Evolutionary conservation across 2,329 filamentous ascomycete genomes (phyloP).

Genomic region (Fusarium chaquense): DNA sequence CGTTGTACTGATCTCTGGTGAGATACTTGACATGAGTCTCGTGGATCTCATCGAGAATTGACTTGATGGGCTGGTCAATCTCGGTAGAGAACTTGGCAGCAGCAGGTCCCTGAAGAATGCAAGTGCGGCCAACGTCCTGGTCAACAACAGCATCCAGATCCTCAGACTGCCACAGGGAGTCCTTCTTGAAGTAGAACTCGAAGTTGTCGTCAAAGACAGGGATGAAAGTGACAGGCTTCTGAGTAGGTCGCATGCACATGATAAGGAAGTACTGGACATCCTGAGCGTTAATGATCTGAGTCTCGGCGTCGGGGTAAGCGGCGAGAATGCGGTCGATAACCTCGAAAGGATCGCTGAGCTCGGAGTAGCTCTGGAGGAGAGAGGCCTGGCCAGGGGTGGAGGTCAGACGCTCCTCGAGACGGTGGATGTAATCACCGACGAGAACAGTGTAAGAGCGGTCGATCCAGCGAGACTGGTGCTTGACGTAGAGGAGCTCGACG

Average conservation of each 20-base stretch:
- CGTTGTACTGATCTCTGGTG: conserved; percentile 82
- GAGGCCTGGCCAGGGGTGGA: conserved; percentile 77
- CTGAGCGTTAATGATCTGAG: conserved; percentile 96
- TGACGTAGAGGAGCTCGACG: conserved; percentile 91
- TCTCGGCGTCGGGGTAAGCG: conserved; percentile 86
- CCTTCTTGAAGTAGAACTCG: conserved; percentile 99
- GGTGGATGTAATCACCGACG: conserved; percentile 95
- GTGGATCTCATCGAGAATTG: conserved; percentile 93
- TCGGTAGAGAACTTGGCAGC: conserved; percentile 90
- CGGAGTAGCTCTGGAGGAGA: conserved; percentile 87
- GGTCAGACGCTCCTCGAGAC: conserved; percentile 96
- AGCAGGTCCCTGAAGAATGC: conserved; percentile 95
- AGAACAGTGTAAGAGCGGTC: conserved; percentile 84
- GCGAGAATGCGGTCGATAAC: conserved; percentile 83
- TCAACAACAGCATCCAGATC: conserved; percentile 95
- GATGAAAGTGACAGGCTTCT: conserved; percentile 98
- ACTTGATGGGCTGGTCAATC: conserved; percentile 93
- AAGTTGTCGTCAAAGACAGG: conserved; percentile 97
- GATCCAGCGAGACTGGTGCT: conserved; percentile 92
- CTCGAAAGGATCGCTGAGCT: conserved; percentile 84
- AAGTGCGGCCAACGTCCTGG: conserved; percentile 95
- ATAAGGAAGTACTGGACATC: conserved; percentile 97
- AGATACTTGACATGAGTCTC: conserved; percentile 85
- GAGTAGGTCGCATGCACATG: conserved; percentile 88
- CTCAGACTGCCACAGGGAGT: conserved; percentile 99